Conservation (phyloP, 2,329 filamentous ascomycete species). For the Epichloe sibirici region DNA sequence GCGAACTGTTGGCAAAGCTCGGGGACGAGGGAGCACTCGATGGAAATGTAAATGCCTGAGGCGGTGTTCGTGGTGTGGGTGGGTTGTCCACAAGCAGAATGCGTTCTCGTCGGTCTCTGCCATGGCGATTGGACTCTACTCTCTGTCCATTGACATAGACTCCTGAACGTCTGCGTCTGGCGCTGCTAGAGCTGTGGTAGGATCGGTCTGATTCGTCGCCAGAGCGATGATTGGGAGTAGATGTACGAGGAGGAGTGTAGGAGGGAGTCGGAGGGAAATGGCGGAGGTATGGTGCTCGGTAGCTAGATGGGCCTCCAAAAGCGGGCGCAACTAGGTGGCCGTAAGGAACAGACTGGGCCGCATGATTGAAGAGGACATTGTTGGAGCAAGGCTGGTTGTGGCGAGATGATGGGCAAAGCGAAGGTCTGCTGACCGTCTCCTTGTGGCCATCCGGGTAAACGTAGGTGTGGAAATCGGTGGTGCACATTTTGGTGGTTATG, state of each 20-base stretch:
- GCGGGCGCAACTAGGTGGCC: constrained; percentile 14
- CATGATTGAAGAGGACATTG: constrained; percentile 29
- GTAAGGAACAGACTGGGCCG: constrained; percentile 23
- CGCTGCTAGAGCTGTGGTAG: constrained; percentile 18
- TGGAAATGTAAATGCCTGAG: constrained; percentile 27
- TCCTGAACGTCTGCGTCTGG: constrained; percentile 21
- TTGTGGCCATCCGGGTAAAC: constrained; percentile 32
- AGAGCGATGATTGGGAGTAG: constrained; percentile 23
- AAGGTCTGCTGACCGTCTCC: constrained; percentile 21
- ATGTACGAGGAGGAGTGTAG: constrained; percentile 19
- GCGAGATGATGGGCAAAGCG: constrained; percentile 27
- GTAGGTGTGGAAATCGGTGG: constrained; percentile 33
- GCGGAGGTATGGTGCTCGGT: constrained; percentile 12
- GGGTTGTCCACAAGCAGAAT: constrained; percentile 32
- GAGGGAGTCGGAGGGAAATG: constrained; percentile 30
- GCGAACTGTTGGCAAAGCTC: constrained; percentile 10
- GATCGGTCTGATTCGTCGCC: constrained; percentile 26
- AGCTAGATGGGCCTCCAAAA: neutral
- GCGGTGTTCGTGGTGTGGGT: constrained; percentile 33
- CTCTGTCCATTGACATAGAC: constrained; percentile 27
- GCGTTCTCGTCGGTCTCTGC: constrained; percentile 25
- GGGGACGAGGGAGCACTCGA: constrained; percentile 30
- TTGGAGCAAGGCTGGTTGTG: constrained; percentile 29
- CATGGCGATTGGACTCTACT: constrained; percentile 21
- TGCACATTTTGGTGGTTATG: constrained; percentile 33